Conservation (phyloP, 2,329 filamentous ascomycete genomes). For the Phyllosticta paracitricarpa region DNA sequence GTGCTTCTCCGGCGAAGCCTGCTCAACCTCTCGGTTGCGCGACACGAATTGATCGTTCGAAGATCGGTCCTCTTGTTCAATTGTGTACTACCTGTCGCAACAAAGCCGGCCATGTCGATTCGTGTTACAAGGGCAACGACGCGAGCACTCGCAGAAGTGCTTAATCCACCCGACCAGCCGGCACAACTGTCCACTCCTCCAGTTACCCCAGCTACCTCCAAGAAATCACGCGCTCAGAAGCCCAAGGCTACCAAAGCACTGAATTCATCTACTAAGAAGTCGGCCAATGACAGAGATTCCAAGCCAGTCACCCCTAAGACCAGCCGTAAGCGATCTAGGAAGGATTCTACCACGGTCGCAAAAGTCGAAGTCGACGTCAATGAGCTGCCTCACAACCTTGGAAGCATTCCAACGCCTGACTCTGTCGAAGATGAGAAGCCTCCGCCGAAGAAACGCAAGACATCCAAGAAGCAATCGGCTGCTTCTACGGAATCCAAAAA, state of each 20-base stretch:
- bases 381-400: conserved; percentile 49
- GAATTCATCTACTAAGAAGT: conserved; percentile 14
- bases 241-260: conserved; percentile 14
- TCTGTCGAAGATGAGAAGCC: not conserved
- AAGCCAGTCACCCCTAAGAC: conserved; percentile 12
- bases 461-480: conserved; percentile 18
- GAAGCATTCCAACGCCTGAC: conserved; percentile 19
- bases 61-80: not conserved
- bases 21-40: not conserved
- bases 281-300: not conserved
- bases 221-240: conserved; percentile 11
- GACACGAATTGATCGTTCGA: not conserved
- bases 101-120: conserved; percentile 17
- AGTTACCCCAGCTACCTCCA: conserved; percentile 25
- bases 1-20: not conserved
- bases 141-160: not conserved
- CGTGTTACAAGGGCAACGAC: conserved; percentile 23
- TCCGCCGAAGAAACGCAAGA: not conserved
- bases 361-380: conserved; percentile 33
- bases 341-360: conserved; percentile 13
- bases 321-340: conserved; percentile 27
- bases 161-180: conserved; percentile 15
- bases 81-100: not conserved
- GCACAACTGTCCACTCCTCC: conserved; percentile 36
- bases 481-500: conserved; percentile 21